Base-by-base conservation (phyloP, 2,329 filamentous ascomycete species). In the Cucurbitaria berberidis region DNA sequence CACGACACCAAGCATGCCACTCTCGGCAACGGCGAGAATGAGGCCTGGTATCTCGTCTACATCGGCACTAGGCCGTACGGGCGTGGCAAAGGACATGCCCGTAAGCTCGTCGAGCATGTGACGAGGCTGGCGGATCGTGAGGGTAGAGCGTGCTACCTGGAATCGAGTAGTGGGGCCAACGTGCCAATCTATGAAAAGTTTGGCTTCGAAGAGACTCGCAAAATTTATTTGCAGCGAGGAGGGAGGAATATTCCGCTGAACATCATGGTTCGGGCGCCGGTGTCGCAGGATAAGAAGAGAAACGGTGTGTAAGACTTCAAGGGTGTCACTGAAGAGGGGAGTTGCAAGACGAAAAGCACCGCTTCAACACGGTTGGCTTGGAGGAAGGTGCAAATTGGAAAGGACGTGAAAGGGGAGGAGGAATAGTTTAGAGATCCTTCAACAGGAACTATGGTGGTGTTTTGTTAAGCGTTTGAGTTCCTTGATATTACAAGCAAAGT, bases 1-100 rank as follows among this genome's bases (percentile, higher is more conserved):
- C 85, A 90, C 75, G 78, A 86, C 63, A 88, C 88, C 67, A 93
- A 93, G 79, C 78, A 81, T 55, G 81, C 84, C 56, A 81, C 89
- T 56, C 83, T 95, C 74, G 87, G 88, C 19, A 80, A 83, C 34
- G 82, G 86, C 45, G 87, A 91, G 69, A 73, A 80, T 62, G 80
- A 89, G 55, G 86, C 84, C 69, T 95, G 90, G 82, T 95, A 95
- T 73, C 85, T 96, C 48, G 89, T 92, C 42, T 95, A 93, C 74
- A 81, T 96, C 56, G 91, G 90, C 57, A 92, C 89, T 45, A 89
- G 87, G 73, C 86, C 88, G 29, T 81, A 80, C 56, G 85, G 87
- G 4, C 84, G 88, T 55, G 85, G 89, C 42, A 87, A 87, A 63
- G 90, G 91, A 10, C 90, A 90, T 73, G 89, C 86, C 15, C 82